Evolutionary conservation across 768 basidiomycete species (phyloP).

Genomic region (Amanita molliuscula): DNA sequence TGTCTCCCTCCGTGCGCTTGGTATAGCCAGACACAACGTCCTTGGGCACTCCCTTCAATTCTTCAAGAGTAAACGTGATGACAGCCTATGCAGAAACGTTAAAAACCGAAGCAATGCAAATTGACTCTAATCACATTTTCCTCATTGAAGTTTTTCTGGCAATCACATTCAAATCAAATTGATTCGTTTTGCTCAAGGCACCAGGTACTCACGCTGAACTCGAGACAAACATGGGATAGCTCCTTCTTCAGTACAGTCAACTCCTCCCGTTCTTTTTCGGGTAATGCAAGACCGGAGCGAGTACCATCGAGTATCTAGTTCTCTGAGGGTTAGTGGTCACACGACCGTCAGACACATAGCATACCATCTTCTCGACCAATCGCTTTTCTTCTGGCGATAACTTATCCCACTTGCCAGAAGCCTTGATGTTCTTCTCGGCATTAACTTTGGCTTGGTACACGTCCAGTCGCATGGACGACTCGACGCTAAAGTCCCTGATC

Average conservation of each 20-base stretch:
- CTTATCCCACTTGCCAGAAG: conserved; percentile 48
- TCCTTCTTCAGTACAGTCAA: conserved; percentile 64
- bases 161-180: not conserved
- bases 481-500: conserved; percentile 61
- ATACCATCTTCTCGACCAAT: conserved; percentile 69
- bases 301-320: conserved; percentile 60
- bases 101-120: not conserved
- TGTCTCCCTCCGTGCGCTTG: conserved; percentile 47
- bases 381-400: conserved; percentile 60
- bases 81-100: conserved; percentile 29
- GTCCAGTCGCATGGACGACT: conserved; percentile 74
- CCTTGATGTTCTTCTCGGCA: conserved; percentile 60
- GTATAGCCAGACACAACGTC: conserved; percentile 74
- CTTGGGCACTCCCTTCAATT: conserved; percentile 70
- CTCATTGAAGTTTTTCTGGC: conserved; percentile 82
- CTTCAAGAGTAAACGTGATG: conserved; percentile 57
- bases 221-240: conserved; percentile 63
- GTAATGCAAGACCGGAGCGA: conserved; percentile 67
- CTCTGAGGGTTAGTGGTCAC: not conserved
- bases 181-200: not conserved
- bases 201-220: conserved; percentile 53
- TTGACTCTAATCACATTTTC: conserved; percentile 46
- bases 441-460: conserved; percentile 64
- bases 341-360: conserved; percentile 3
- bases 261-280: conserved; percentile 47